A percentile compares a stretch with the other conserved stretches of the same genome.
These are phyloP conservation scores for Keithomyces neogunnii DNA, from an alignment of 2,329 filamentous ascomycete species.

Conservation along the genomic window DNA sequence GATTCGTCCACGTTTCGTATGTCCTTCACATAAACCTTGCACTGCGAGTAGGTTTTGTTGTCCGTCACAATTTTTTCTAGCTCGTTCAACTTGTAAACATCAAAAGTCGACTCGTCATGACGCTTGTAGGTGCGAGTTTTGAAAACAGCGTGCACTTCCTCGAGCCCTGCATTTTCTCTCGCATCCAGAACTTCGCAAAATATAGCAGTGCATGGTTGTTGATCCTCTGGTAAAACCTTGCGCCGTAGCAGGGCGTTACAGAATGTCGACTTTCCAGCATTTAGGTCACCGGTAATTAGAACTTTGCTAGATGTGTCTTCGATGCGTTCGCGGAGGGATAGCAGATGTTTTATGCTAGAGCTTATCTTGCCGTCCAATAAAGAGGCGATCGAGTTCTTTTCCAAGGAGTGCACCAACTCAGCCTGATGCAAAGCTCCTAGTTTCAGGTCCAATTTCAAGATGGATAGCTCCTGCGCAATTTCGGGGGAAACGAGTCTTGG, in stretches of 20 bases:
- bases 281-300: slow-evolving; percentile 87
- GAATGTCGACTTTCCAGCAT: slow-evolving; percentile 97
- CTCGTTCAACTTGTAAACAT: slow-evolving; percentile 69
- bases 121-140: slow-evolving; percentile 73
- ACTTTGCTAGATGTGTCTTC: slow-evolving; percentile 98
- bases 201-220: slow-evolving; percentile 95
- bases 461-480: slow-evolving; percentile 90
- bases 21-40: slow-evolving; percentile 95
- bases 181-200: slow-evolving; percentile 96
- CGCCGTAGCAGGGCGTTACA: slow-evolving; percentile 92
- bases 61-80: slow-evolving; percentile 86
- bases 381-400: slow-evolving; percentile 84
- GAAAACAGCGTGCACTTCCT: slow-evolving; percentile 94
- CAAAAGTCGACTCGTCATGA: slow-evolving; percentile 89
- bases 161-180: slow-evolving; percentile 79
- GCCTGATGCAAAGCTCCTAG: slow-evolving; percentile 78
- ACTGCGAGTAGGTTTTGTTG: slow-evolving; percentile 81
- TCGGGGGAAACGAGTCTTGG: slow-evolving; percentile 84
- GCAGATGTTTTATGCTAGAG: slow-evolving; percentile 84
- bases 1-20: slow-evolving; percentile 85
- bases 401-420: slow-evolving; percentile 87
- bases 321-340: slow-evolving; percentile 81
- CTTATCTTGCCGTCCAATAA: slow-evolving; percentile 90
- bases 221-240: slow-evolving; percentile 90
- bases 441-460: slow-evolving; percentile 90